A percentile compares a stretch with the other conserved stretches of the same genome.
phyloP scores from a whole-genome alignment of 257 asterid genomes.

The Linaria vulgaris region DNA sequence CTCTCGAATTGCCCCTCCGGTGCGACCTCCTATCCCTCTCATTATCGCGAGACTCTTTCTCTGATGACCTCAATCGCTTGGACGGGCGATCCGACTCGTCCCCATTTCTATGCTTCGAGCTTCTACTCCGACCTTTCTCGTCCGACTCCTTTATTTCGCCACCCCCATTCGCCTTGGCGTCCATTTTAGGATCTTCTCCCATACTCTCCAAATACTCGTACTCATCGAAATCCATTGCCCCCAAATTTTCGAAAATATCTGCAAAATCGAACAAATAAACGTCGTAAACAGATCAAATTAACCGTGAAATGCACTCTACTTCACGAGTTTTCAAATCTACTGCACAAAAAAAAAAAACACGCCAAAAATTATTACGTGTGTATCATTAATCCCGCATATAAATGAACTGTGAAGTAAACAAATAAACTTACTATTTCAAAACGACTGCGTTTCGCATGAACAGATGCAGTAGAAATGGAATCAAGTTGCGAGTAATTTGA shows the following conservation, averaged over 20 bases:
- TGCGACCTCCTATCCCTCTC: slow-evolving; percentile 45
- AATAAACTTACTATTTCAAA: too few relatives aligned
- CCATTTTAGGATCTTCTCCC: slow-evolving; percentile 47
- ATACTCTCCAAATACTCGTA: slow-evolving; percentile 49
- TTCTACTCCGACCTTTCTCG: slow-evolving; percentile 39
- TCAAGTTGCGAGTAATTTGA: not conserved
- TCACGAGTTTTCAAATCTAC: too few relatives aligned
- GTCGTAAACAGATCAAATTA: not conserved
- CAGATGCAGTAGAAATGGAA: too few relatives aligned
- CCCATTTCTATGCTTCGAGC: slow-evolving; percentile 47
- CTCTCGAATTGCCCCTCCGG: slow-evolving; percentile 41
- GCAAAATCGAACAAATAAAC: too few relatives aligned
- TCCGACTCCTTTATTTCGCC: slow-evolving; percentile 30
- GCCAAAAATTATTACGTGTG: not conserved
- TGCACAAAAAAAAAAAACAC: too few relatives aligned
- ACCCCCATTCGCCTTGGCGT: slow-evolving; percentile 42
- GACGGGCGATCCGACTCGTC: slow-evolving; percentile 37
- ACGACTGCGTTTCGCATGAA: too few relatives aligned
- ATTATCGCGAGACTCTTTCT: slow-evolving; percentile 39
- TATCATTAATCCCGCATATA: not conserved
- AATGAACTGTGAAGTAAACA: not conserved
- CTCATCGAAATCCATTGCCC: slow-evolving; percentile 60
- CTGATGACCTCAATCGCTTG: slow-evolving; percentile 44
- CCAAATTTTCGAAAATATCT: too few relatives aligned
- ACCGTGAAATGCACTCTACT: not conserved